Evolutionary conservation across 805 yeast species (phyloP).

Genomic region (Candida hungchunana): DNA sequence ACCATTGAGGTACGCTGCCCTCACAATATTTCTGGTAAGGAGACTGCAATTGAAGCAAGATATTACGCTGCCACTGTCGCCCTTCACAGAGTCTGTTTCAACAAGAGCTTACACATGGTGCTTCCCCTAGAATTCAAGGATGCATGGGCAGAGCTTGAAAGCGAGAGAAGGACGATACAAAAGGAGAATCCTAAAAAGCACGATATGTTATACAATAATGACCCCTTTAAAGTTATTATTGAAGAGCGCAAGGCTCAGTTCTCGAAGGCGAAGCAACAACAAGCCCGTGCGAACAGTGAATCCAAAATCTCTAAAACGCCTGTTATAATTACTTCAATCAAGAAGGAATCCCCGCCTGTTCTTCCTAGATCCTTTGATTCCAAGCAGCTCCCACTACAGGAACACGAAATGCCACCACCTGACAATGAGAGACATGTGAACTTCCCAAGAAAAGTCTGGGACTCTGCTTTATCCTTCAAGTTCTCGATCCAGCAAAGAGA

Average conservation of each 20-base stretch:
- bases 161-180: constrained; percentile 45
- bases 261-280: constrained; percentile 42
- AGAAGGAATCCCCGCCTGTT: constrained; percentile 5
- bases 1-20: constrained; percentile 50
- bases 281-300: constrained; percentile 42
- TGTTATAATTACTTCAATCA: constrained; percentile 35
- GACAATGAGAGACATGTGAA: constrained; percentile 21
- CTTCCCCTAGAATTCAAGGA: constrained; percentile 78
- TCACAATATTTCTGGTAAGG: constrained; percentile 57
- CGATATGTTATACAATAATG: constrained; percentile 51
- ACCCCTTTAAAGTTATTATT: constrained; percentile 72
- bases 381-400: too few relatives aligned
- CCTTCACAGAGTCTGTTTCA: constrained; percentile 70
- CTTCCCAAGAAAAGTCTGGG: constrained; percentile 61
- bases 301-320: constrained; percentile 47
- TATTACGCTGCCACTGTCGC: constrained; percentile 90
- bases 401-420: too few relatives aligned
- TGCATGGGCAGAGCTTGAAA: constrained; percentile 73
- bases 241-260: constrained; percentile 48
- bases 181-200: constrained; percentile 45
- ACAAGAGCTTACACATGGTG: constrained; percentile 81
- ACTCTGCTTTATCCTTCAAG: constrained; percentile 60
- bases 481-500: constrained; percentile 61
- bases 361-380: too few relatives aligned
- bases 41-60: constrained; percentile 84